Evolutionary conservation across 305 asterid genomes (phyloP), one percentile per base, ranked within the genome.

Genomic region (Fraxinus angustifolia): DNA sequence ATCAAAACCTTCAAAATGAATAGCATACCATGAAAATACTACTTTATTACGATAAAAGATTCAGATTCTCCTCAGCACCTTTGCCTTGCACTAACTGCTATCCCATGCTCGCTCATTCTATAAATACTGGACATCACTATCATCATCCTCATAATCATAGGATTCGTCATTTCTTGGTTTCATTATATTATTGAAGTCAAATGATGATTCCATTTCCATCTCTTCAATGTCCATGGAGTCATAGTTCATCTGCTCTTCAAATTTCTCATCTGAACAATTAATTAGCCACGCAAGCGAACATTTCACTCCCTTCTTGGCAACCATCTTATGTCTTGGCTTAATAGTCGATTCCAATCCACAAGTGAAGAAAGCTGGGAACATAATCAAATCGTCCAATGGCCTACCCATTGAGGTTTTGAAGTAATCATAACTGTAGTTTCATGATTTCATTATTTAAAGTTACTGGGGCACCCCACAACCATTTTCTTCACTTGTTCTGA

Each of bases 281-380:
- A 96, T 97, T 77, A 96, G 91, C 97, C 99, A 94, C 40, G 90
- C 90, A 28, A 96, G 96, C 70, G 99, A 96, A 78, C 97, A 93
- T 72, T 87, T 89, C 79, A 94, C 83, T 31, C 94, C 96, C 83
- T 90, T 96, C 30, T 83, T 79, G 8, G 80, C 87, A 76, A 96
- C 83, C 91, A 84, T 89, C 86, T 76, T 80, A 77, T 93, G 97
- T 60, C 99, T 90, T 45, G 97, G 97, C 82, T 87, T 94, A 75
- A 93, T 78, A 3, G 95, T 91, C 11, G 98, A 91, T 78, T 92
- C 99, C 2, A 96, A 92, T 76, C 97, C 88, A 68, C 92, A 96
- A 50, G 99, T 93, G 90, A 96, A 96, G 87, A 88, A 94, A 35
- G 97, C 97, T 3, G 99, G 99, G 86, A 96, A 96, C 79, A 76